Evolutionary conservation across 495 filamentous ascomycete species (phyloP).

Genomic region (Hypoxylon intermedium): DNA sequence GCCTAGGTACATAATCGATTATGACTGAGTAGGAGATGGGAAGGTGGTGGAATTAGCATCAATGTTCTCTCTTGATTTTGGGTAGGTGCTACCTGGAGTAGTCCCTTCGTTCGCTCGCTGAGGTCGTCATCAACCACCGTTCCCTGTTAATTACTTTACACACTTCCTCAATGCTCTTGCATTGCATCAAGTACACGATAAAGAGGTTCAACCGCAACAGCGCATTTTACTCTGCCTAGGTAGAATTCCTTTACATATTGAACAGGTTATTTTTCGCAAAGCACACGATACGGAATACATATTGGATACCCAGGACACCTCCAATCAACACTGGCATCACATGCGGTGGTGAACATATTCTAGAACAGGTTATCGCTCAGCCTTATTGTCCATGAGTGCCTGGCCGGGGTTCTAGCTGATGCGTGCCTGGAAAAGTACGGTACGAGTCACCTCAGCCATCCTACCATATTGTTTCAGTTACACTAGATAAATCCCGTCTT

Average conservation of each 20-base stretch:
- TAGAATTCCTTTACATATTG: constrained; percentile 1
- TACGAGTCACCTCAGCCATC: constrained; percentile 24
- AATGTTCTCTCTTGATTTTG: no score
- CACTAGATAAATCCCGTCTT: constrained; percentile 9
- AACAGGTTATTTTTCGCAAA: constrained; percentile 13
- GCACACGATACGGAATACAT: constrained; percentile 23
- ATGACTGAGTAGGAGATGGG: no score
- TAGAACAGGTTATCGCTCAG: constrained; percentile 22
- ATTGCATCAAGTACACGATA: neutral
- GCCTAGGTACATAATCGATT: no score
- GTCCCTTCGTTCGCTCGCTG: no score
- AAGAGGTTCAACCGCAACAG: neutral
- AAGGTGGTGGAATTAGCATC: no score
- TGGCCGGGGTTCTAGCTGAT: neutral
- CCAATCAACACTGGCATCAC: no score
- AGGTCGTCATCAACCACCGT: no score
- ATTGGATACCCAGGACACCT: constrained; percentile 36
- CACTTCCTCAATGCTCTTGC: no score
- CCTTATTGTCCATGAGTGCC: constrained; percentile 34
- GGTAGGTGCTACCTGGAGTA: no score
- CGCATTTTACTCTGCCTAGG: constrained; percentile 22
- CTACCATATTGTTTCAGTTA: constrained; percentile 31
- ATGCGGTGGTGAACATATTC: constrained; percentile 13
- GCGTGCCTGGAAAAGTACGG: constrained; percentile 26
- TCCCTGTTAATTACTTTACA: no score